Conservation (phyloP, 352 stramenopile genomes). For the Pythium vanterpoolii region DNA sequence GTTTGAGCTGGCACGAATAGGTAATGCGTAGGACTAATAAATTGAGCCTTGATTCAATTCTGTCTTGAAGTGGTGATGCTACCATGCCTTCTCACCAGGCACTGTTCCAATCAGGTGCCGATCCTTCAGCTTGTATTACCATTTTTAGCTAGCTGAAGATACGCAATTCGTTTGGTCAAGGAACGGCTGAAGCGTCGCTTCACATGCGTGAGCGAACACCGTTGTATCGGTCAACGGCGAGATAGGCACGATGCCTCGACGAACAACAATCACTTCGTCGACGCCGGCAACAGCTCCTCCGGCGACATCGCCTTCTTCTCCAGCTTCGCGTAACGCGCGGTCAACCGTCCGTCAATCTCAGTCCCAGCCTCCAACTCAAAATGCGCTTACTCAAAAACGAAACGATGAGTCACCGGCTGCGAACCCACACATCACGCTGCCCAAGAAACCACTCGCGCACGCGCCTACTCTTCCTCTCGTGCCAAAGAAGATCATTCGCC, state of each 20-base stretch:
- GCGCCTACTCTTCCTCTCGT: too few relatives aligned
- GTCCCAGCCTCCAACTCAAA: background rate
- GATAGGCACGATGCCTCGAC: conserved; percentile 3
- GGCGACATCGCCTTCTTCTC: background rate
- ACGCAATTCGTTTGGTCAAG: background rate
- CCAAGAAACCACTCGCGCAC: background rate
- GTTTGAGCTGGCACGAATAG: conserved; percentile 9
- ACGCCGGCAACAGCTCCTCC: background rate
- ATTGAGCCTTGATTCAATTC: too few relatives aligned
- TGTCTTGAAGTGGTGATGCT: background rate
- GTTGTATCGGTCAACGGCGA: background rate
- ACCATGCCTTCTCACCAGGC: background rate
- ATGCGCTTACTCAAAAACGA: background rate
- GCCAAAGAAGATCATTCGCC: conserved; percentile 36
- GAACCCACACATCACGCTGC: background rate
- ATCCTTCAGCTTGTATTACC: background rate
- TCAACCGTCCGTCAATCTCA: background rate
- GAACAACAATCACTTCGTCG: conserved; percentile 2
- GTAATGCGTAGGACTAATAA: background rate
- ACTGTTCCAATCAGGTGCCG: too few relatives aligned
- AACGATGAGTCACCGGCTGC: background rate
- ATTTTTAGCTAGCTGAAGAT: background rate
- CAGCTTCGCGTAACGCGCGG: background rate
- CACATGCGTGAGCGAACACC: background rate
- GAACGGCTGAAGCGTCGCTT: background rate